Evolutionary conservation across 2,329 filamentous ascomycete genomes (phyloP), one percentile per base, ranked within the genome.

Genomic region (Botrytis galanthina): DNA sequence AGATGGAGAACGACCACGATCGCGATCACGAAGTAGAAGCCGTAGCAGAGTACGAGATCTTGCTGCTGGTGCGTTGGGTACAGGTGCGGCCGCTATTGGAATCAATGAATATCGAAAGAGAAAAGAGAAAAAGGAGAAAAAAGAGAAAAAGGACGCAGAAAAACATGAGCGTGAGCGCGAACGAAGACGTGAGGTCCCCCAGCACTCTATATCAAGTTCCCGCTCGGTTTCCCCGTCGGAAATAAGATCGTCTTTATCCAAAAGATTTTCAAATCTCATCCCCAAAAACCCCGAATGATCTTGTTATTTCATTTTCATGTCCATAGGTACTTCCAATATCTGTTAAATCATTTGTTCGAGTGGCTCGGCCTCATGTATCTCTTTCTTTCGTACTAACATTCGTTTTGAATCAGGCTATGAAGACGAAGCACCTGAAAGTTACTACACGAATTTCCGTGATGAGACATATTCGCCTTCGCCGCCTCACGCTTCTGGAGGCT

Each of bases 81-180:
- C 86, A 4, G 88, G 87, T 12, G 89, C 89, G 8, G 88, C 89
- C 0, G 89, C 89, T 8, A 86, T 91, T 73, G 89, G 89, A 0
- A 84, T 91, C 73, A 90, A 90, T 79, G 87, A 89, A 78, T 88
- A 86, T 75, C 84, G 86, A 74, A 86, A 89, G 78, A 82, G 80
- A 84, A 86, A 76, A 74, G 79, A 78, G 78, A 82, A 79, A 77
- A 76, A 82, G 81, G 77, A 82, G 80, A 75, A 82, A 79, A 75
- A 82, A 82, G 80, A 81, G 67, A 72, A 67, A 29, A 76, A 76
- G 32, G 71, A 73, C 16, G 71, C 71, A 59, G 80, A 81, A 75
- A 72, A 72, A 12, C 60, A 67, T 64, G 61, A 72, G 70, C 76
- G 78, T 61, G 79, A 80, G 75, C 78, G 78, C 68, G 79, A 80